Evolutionary conservation across 2,329 filamentous ascomycete genomes (phyloP).

Genomic region (Botrytis pseudocinerea): DNA sequence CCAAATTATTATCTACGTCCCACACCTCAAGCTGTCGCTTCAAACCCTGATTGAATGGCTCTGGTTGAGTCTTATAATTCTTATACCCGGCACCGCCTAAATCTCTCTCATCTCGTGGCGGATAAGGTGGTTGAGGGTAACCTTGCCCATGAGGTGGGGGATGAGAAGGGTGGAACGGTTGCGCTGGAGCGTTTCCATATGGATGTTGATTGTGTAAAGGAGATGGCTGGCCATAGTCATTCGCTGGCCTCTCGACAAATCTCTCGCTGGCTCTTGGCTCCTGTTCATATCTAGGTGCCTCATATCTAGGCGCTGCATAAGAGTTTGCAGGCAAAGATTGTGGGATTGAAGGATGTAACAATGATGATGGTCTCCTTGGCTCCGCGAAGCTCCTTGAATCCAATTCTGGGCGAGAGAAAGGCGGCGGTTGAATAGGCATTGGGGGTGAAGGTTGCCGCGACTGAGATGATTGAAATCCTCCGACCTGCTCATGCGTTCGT

Average conservation of each 20-base stretch:
- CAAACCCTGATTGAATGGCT: slow-evolving; percentile 33
- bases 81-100: slow-evolving; percentile 30
- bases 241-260: slow-evolving; percentile 31
- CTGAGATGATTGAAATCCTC: slow-evolving; percentile 23
- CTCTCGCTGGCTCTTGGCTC: slow-evolving; percentile 34
- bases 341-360: slow-evolving; percentile 26
- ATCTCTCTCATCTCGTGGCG: slow-evolving; percentile 37
- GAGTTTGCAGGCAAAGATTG: slow-evolving; percentile 33
- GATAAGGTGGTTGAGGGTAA: slow-evolving; percentile 34
- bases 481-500: slow-evolving; percentile 33
- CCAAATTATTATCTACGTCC: slow-evolving; percentile 39
- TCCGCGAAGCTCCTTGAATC: slow-evolving; percentile 28
- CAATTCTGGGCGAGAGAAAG: slow-evolving; percentile 35
- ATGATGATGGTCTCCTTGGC: slow-evolving; percentile 32
- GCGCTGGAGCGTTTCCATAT: slow-evolving; percentile 28
- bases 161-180: slow-evolving; percentile 27
- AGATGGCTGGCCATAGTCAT: slow-evolving; percentile 34
- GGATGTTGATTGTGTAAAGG: slow-evolving; percentile 29
- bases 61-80: slow-evolving; percentile 28
- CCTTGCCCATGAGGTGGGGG: slow-evolving; percentile 29
- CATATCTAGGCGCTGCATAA: slow-evolving; percentile 35
- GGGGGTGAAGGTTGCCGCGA: slow-evolving; percentile 33
- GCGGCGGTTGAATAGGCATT: slow-evolving; percentile 33
- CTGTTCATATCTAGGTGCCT: slow-evolving; percentile 35
- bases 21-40: slow-evolving; percentile 38